Conservation (phyloP, 352 stramenopile species). For the Phytophthora citricola region DNA sequence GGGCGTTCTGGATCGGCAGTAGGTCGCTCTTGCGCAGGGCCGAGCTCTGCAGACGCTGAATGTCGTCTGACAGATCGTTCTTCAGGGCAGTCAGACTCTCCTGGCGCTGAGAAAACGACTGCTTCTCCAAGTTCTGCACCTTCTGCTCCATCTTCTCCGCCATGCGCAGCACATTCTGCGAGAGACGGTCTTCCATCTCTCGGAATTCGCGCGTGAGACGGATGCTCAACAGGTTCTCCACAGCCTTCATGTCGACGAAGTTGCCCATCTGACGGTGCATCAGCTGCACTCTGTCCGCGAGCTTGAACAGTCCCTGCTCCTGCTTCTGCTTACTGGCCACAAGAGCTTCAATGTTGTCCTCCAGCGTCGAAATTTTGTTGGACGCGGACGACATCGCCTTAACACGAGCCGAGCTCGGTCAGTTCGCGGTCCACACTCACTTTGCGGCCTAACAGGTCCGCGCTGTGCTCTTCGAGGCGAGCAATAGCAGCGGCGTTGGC, state of each 20-base stretch:
- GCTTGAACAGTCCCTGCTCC: conserved; percentile 65
- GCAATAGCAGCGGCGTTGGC: conserved; percentile 63
- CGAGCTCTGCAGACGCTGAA: conserved; percentile 59
- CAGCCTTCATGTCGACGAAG: conserved; percentile 66
- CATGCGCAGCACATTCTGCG: conserved; percentile 61
- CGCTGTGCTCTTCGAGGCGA: conserved; percentile 79
- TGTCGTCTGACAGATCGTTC: conserved; percentile 62
- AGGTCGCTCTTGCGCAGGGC: conserved; percentile 62
- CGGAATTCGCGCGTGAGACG: conserved; percentile 72
- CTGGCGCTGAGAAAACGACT: conserved; percentile 53
- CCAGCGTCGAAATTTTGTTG: conserved; percentile 64
- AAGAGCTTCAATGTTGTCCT: conserved; percentile 66
- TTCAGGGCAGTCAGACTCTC: conserved; percentile 61
- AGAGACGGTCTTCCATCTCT: conserved; percentile 72
- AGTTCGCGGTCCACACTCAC: conserved; percentile 70
- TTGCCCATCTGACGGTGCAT: conserved; percentile 62
- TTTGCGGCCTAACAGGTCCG: conserved; percentile 66
- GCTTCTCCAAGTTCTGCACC: conserved; percentile 61
- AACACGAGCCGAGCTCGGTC: conserved; percentile 62
- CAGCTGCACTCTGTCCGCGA: conserved; percentile 56
- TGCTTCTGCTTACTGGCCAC: conserved; percentile 53
- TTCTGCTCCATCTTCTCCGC: conserved; percentile 80
- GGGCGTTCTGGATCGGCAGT: conserved; percentile 54
- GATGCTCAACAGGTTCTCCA: conserved; percentile 74
- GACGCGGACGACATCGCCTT: conserved; percentile 58